Conservation (phyloP, 257 asterid genomes). For the Jaltomata sinuosa region DNA sequence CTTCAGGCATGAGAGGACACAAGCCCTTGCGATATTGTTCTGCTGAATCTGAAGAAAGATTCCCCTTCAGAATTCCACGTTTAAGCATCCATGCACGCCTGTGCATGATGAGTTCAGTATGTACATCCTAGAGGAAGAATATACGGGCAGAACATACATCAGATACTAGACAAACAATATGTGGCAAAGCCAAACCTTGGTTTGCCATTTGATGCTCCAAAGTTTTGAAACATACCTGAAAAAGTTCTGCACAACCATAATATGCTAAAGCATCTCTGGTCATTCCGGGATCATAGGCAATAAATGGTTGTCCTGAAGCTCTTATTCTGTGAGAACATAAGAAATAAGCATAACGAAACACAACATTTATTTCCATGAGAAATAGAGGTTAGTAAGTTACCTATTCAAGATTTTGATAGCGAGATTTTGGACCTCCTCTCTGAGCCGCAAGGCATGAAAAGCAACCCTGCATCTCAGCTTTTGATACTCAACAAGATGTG, state of each 20-base stretch:
- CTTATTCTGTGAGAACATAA: slow-evolving; percentile 34
- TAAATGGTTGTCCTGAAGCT: slow-evolving; percentile 75
- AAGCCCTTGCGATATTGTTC: slow-evolving; percentile 63
- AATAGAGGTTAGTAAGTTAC: slow-evolving; percentile 6
- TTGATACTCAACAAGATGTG: slow-evolving; percentile 75
- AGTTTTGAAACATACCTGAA: slow-evolving; percentile 53
- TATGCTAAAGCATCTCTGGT: slow-evolving; percentile 91
- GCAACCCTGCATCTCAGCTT: slow-evolving; percentile 94
- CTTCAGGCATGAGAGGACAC: slow-evolving; percentile 99
- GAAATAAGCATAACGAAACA: slow-evolving; percentile 6
- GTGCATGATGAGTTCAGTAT: slow-evolving; percentile 97
- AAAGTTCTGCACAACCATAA: slow-evolving; percentile 96
- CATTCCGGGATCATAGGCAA: slow-evolving; percentile 98
- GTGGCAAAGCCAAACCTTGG: not conserved
- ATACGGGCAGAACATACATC: slow-evolving; percentile 1
- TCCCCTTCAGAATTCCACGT: slow-evolving; percentile 75
- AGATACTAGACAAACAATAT: slow-evolving; percentile 3
- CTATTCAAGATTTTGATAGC: slow-evolving; percentile 76
- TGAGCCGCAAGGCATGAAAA: slow-evolving; percentile 73
- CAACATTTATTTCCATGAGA: not conserved
- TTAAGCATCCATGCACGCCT: slow-evolving; percentile 90
- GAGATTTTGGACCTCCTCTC: slow-evolving; percentile 87
- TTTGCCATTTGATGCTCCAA: slow-evolving; percentile 1
- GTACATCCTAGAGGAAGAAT: slow-evolving; percentile 68
- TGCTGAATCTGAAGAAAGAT: slow-evolving; percentile 72